Evolutionary conservation across 768 basidiomycete genomes (phyloP).

Genomic region (Amanita subjunquillea): DNA sequence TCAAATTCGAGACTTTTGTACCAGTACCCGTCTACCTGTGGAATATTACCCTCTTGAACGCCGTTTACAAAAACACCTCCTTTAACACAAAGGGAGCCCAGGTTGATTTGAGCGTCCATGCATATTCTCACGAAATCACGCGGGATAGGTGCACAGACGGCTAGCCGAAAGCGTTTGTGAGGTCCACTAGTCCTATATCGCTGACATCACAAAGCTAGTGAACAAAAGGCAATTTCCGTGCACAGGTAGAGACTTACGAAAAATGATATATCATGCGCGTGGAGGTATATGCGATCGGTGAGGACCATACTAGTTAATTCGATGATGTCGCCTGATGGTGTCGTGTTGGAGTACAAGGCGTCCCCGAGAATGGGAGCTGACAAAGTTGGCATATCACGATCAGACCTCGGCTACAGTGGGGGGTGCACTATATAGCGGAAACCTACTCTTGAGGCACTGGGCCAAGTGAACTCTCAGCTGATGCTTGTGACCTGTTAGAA

Average conservation of each 20-base stretch:
- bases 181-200: slow-evolving; percentile 33
- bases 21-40: slow-evolving; percentile 28
- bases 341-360: slow-evolving; percentile 32
- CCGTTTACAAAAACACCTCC: slow-evolving; percentile 42
- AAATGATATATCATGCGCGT: slow-evolving; percentile 47
- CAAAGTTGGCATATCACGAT: neutral
- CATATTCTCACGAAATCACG: slow-evolving; percentile 44
- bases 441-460: slow-evolving; percentile 34
- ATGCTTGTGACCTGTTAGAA: slow-evolving; percentile 59
- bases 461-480: slow-evolving; percentile 62
- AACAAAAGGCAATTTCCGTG: neutral
- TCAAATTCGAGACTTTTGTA: slow-evolving; percentile 5
- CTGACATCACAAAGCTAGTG: slow-evolving; percentile 19
- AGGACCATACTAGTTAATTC: slow-evolving; percentile 20
- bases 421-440: neutral
- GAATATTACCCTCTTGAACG: slow-evolving; percentile 21
- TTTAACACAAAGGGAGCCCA: slow-evolving; percentile 23
- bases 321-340: slow-evolving; percentile 16
- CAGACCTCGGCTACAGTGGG: neutral
- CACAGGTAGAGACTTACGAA: slow-evolving; percentile 27
- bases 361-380: slow-evolving; percentile 65
- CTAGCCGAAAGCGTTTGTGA: slow-evolving; percentile 39
- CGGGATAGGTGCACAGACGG: slow-evolving; percentile 49
- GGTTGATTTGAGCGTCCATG: slow-evolving; percentile 28
- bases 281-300: slow-evolving; percentile 45